These are phyloP conservation scores for Ophiostoma angusticollis DNA, from an alignment of 2,329 filamentous ascomycete genomes.

Conservation along the genomic window DNA sequence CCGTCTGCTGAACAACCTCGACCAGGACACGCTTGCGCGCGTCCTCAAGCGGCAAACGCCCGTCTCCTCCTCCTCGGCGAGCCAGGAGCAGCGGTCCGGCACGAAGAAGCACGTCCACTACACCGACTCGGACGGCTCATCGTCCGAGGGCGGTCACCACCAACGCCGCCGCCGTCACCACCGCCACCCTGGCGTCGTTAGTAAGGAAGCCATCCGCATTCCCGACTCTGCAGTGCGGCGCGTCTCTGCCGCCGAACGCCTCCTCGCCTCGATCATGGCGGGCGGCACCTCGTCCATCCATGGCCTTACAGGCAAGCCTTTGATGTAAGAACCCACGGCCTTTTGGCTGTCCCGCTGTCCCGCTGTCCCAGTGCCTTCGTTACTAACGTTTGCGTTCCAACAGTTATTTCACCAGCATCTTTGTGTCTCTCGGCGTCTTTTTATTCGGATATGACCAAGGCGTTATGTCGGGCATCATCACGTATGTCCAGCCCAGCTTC, in stretches of 20 bases:
- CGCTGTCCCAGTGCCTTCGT: not conserved
- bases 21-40: slow-evolving; percentile 46
- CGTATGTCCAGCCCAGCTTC: slow-evolving; percentile 31
- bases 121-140: slow-evolving; percentile 27
- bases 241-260: slow-evolving; percentile 53
- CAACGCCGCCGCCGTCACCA: slow-evolving; percentile 10
- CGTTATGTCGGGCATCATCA: slow-evolving; percentile 67
- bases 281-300: slow-evolving; percentile 64
- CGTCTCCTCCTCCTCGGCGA: slow-evolving; percentile 11
- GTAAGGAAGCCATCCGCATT: slow-evolving; percentile 72
- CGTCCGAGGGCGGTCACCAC: slow-evolving; percentile 9
- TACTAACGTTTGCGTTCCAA: not conserved
- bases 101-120: slow-evolving; percentile 56
- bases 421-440: slow-evolving; percentile 77
- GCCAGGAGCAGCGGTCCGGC: slow-evolving; percentile 15
- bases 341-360: slow-evolving; percentile 11
- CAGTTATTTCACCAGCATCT: slow-evolving; percentile 90
- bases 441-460: slow-evolving; percentile 84
- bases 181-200: slow-evolving; percentile 31
- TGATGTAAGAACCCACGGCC: slow-evolving; percentile 46
- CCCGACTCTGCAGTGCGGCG: slow-evolving; percentile 52
- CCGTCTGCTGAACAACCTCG: slow-evolving; percentile 52
- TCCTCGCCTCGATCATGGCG: slow-evolving; percentile 77
- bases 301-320: slow-evolving; percentile 88
- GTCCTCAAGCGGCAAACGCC: slow-evolving; percentile 34